Base-by-base conservation (phyloP, 768 basidiomycete species). In the Mycena belliarum region DNA sequence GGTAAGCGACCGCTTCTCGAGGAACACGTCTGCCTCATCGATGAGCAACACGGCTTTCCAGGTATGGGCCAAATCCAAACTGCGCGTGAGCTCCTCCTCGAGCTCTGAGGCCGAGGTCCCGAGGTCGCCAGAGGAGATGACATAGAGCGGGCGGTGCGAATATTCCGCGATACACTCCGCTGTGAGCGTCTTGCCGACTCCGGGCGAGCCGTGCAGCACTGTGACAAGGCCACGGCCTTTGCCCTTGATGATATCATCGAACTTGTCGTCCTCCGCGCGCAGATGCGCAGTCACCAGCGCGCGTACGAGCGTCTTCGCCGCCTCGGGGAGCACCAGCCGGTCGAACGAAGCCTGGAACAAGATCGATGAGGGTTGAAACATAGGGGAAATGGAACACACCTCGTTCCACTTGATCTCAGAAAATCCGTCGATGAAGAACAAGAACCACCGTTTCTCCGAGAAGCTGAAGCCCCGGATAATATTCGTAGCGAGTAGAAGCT, bases 1-100 rank as follows among this genome's bases (percentile, higher is more conserved):
- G 4, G 54, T 57, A 14, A 57, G 49, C 20, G 49, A 53, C 32
- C 66, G 64, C 48, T 64, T 49, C 49, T 69, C 57, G 0, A 69
- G 51, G 52, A 64, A 69, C 14, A 69, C 68, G 15, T 69, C 68
- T 7, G 68, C 68, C 49, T 67, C 68, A 35, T 69, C 64, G 23
- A 69, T 51, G 23, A 69, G 57, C 3, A 69, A 24, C 7, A 69
- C 57, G 8, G 68, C 66, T 28, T 52, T 54, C 68, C 68, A 69
- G 12, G 50, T 52, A 10, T 55, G 42, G 1, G 68, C 62, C 33
- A 67, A 57, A 26, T 60, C 52, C n/a, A 67, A 52, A 14, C 63
- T 57, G 21, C 38, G 41, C 16, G 58, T 48, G 15, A 69, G 28
- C 15, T 50, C 55, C 4, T 42, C 48, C 44, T 67, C 66, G 5